A percentile compares a stretch with the other conserved stretches of the same genome.
These are phyloP conservation scores for Gossypium lobatum DNA, from an alignment of 441 rosid species.

Conservation along the genomic window DNA sequence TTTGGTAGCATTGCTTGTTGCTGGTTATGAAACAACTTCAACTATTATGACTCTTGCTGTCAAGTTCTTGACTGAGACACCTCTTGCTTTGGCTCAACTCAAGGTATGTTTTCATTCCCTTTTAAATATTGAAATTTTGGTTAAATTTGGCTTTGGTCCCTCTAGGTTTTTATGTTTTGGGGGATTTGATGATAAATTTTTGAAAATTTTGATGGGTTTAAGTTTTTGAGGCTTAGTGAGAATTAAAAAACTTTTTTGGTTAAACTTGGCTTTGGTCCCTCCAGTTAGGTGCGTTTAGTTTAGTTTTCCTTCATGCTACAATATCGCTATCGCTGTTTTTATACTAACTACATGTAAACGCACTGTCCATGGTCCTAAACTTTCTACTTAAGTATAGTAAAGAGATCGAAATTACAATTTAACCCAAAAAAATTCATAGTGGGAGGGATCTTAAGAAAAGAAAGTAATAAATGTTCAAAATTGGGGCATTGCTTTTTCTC, in stretches of 20 bases:
- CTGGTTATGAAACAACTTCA: slow-evolving; percentile 94
- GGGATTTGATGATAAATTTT: too few species aligned
- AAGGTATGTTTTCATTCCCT: slow-evolving; percentile 34
- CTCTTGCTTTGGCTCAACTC: slow-evolving; percentile 77
- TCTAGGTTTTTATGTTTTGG: not conserved
- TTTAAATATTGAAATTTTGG: not conserved
- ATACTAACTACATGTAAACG: accelerated
- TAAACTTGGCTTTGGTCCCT: too few species aligned
- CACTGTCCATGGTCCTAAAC: accelerated
- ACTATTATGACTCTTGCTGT: slow-evolving; percentile 96
- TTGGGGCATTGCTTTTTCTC: slow-evolving; percentile 15
- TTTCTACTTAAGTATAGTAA: not conserved
- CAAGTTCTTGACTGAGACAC: slow-evolving; percentile 88
- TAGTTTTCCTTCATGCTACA: too few species aligned
- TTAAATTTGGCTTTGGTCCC: not conserved
- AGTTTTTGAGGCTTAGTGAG: too few species aligned
- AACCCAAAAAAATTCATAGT: not conserved
- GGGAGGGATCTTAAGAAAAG: slow-evolving; percentile 20
- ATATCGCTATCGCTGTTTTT: too few species aligned
- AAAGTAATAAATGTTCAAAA: slow-evolving; percentile 17
- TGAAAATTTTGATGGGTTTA: too few species aligned
- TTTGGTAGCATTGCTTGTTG: slow-evolving; percentile 77
- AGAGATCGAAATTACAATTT: not conserved
- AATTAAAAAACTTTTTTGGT: too few species aligned
- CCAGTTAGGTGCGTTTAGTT: too few species aligned